Percentiles rank a stretch among this genome's conserved stretches.
Evolutionary conservation across 257 asterid genomes (phyloP).

Genomic region (Euphrasia confusa): DNA sequence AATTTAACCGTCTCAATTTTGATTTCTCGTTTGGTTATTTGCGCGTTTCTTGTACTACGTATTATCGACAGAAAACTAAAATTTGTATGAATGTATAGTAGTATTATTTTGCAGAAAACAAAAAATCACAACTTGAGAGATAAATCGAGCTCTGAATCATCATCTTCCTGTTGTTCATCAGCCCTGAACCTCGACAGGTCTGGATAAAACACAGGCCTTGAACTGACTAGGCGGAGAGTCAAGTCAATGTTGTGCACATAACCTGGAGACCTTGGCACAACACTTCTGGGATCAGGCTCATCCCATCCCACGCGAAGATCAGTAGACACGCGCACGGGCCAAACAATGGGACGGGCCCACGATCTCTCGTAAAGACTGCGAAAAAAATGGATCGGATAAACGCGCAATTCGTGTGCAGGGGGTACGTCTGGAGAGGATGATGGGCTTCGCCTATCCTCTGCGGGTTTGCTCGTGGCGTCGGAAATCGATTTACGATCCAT

Average conservation of each 20-base stretch:
- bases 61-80: no score
- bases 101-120: no score
- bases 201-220: not conserved
- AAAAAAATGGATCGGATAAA: no score
- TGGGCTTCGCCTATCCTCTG: not conserved
- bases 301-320: not conserved
- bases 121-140: conserved; percentile 20
- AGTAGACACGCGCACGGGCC: not conserved
- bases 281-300: not conserved
- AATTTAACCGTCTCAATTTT: no score
- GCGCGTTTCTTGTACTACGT: no score
- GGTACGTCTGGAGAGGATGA: not conserved
- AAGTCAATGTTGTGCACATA: not conserved
- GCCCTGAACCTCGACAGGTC: not conserved
- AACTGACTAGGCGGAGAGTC: not conserved
- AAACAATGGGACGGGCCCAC: not conserved
- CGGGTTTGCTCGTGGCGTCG: not conserved
- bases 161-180: not conserved
- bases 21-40: no score
- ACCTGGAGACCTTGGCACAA: not conserved
- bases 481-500: not conserved
- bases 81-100: no score
- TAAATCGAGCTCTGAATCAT: conserved; percentile 27
- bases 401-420: not conserved
- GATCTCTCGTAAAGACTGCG: no score